Evolutionary conservation across 805 yeast genomes (phyloP), one percentile per base, ranked within the genome.

Genomic region (Yarrowia keelungensis): DNA sequence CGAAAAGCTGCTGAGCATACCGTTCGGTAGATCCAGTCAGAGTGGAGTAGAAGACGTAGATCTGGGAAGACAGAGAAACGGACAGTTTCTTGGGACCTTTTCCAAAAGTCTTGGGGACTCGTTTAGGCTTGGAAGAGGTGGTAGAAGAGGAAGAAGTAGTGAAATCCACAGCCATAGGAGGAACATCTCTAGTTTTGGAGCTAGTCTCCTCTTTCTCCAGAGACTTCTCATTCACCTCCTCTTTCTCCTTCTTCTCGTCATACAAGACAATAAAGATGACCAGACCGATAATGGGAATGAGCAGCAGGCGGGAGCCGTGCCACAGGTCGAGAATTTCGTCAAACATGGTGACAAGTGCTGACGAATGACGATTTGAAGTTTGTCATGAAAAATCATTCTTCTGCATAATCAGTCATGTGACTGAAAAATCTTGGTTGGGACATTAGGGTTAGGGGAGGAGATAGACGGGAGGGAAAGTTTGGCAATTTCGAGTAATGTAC

Each of bases 21-120:
- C 90, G 81, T 73, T 88, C 87, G 0, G 96, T 85, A 0, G 96
- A 81, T 11, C 97, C 97, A 3, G 97, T 93, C 69, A 92, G 80
- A 0, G 97, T 89, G 9, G 97, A 89, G 78, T 90, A 92, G 73
- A 92, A 90, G 3, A 92, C 84, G 69, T 84, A 82, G 46, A 89
- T 80, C 68, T 87, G 53, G 10, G 67, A 61, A 14, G 53, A 19
- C 10, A 61, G 54, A 36, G 67, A 61, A 2, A 61, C 71, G 14
- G 66, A 15, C 47, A 71, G 65, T 42, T 69, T 66, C 39, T 71
- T 71, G 32, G 74, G 74, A 12, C 46, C 69, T 47, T 59, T 51
- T 53, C 69, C 65, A 53, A 59, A 41, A 10, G 69, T 46, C 46
- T 50, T 46, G 36, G 67, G 67, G 11, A 47, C 46, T 36, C 54